Conservation (phyloP, 495 filamentous ascomycete genomes). For the Podospora didyma region DNA sequence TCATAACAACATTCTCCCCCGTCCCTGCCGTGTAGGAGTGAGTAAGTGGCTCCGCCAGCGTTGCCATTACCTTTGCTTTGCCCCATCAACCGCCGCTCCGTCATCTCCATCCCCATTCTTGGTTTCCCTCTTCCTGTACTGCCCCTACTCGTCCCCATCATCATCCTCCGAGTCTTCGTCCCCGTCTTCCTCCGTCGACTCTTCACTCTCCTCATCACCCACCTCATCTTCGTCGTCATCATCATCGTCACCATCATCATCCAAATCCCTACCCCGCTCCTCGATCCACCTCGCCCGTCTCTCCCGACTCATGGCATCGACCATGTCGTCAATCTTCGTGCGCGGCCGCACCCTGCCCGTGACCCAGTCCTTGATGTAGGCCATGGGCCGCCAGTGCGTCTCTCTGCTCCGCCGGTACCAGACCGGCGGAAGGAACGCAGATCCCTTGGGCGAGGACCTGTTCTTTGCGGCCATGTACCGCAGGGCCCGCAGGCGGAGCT, state of each 20-base stretch:
- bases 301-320: background rate
- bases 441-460: no score
- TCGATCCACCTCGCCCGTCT: background rate
- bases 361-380: conserved; percentile 3
- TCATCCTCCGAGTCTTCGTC: background rate
- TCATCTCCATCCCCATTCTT: background rate
- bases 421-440: background rate
- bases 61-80: no score
- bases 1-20: no score
- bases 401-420: background rate
- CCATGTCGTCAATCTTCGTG: background rate
- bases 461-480: no score
- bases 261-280: background rate
- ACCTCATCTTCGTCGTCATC: background rate
- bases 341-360: background rate
- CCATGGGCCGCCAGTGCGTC: background rate
- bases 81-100: no score
- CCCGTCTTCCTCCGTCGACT: no score
- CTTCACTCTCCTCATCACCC: background rate
- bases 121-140: no score
- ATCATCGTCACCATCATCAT: background rate
- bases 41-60: no score
- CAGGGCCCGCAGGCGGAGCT: no score
- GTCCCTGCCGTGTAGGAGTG: no score
- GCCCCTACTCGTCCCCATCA: no score